Base-by-base conservation (phyloP, 257 asterid species). In the Solanum medicagineum region DNA sequence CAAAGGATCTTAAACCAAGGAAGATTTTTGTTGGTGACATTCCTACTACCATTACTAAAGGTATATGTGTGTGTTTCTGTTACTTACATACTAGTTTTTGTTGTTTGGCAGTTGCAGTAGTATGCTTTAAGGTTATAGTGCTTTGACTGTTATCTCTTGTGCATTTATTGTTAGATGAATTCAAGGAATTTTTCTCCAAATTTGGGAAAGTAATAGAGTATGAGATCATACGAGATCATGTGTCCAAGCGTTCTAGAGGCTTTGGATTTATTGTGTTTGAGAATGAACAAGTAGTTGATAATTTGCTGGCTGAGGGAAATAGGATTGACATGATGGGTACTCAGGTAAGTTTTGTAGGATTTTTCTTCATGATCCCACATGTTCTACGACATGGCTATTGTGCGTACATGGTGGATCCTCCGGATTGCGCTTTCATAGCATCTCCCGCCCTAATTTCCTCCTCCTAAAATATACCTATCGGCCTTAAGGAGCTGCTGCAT, bases 261-360 rank as follows among this genome's bases (percentile, higher is more conserved):
- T 96, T 96, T 94, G 99, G 99, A 26, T 96, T 96, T 87, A 81
- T 96, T 66, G 94, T 93, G 62, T 96, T 96, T 85, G 99, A 96
- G 86, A 92, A 66, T 82, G 98, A 96, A 62, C 93, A 91, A 88
- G 96, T 93, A 45, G 99, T 94, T 84, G 99, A 96, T 82, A 91
- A 44, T 83, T 69, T 96, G 53, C 88, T 96, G 86, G 77, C 92
- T 32, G 95, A 93, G 89, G 99, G 99, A 53, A 94, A 96, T 84
- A 96, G 92, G 99, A 95, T 94, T 82, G 99, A 96, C 87, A 96
- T 96, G 99, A 84, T 85, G 15, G 99, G 98, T 84, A 87, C 96
- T 49, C 93, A 94, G 98, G 99, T 96, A 47, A 92, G 93, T 89
- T 79, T 44, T 57, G 16, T 57, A 29, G 44, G 65, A 40, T 57